Evolutionary conservation across 768 basidiomycete species (phyloP), one percentile per base, ranked within the genome.

Genomic region (Leccinum subtestaceum): DNA sequence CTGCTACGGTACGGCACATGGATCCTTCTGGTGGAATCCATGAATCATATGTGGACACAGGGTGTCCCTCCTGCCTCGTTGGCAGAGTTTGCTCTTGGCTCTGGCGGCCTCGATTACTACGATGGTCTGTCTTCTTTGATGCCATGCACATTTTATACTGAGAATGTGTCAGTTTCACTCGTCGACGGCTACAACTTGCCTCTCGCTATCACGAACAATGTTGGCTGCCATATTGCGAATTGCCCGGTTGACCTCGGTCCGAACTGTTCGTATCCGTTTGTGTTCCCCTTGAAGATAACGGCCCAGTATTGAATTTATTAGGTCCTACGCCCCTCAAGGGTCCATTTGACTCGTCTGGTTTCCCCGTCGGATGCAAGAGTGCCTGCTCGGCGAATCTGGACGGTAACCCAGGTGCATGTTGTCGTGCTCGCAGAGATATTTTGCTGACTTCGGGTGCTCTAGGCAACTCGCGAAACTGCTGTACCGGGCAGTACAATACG

Each of bases 161-260:
- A 55, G 15, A 5, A 10, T 36, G 47, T 32, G 6, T 23, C 55
- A 85, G 85, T 87, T 36, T 85, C 85, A 27, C 74, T 88, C 32
- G 86, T 88, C 38, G 84, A 87, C 61, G 86, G 87, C 1, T 86
- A 78, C 63, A 86, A 88, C 65, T 68, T 89, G 12, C 87, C 88
- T 15, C 69, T 85, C 65, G 72, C 75, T 9, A 84, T 89, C 61
- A 75, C 73, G 55, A 87, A 84, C 72, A 80, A 78, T 68, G 75
- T 70, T 48, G 81, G 79, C 12, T 89, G 88, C 65, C 72, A 69
- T 31, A 70, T 81, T 19, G 80, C 86, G 1, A 75, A 79, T 59
- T 90, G 87, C 66, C 74, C 83, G 2, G 83, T 86, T 32, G 87
- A 89, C 64, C 76, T 88, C 25, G 78, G 76, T 13, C 81, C 84